Evolutionary conservation across 495 filamentous ascomycete genomes (phyloP).

Genomic region (Staphylotrichum tortipilum): DNA sequence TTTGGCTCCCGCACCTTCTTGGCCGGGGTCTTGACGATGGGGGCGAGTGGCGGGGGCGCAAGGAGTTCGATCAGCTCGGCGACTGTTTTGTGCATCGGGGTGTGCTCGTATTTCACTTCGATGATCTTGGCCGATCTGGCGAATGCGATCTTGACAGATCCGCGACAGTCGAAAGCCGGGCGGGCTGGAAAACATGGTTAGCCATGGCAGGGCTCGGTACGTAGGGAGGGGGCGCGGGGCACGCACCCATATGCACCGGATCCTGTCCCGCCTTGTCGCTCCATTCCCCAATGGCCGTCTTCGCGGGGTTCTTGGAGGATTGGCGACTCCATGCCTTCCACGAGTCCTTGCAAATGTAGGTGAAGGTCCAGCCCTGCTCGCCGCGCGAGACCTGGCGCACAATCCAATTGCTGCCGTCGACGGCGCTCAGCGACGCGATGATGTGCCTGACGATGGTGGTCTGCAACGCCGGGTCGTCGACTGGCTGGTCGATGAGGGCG

Average conservation of each 20-base stretch:
- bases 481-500: constrained; percentile 33
- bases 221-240: too few species aligned
- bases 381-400: constrained; percentile 31
- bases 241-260: constrained; percentile 31
- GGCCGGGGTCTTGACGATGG: constrained; percentile 8
- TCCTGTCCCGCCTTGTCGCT: constrained; percentile 33
- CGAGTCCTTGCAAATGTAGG: constrained; percentile 42
- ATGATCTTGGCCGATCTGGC: constrained; percentile 29
- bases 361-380: constrained; percentile 40
- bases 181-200: constrained; percentile 29
- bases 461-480: constrained; percentile 36
- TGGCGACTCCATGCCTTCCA: constrained; percentile 38
- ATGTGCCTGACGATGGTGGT: constrained; percentile 34
- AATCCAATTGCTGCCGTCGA: constrained; percentile 37
- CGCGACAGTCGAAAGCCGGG: constrained; percentile 44
- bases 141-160: constrained; percentile 36
- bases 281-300: constrained; percentile 32
- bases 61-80: constrained; percentile 32
- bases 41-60: constrained; percentile 21
- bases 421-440: constrained; percentile 24
- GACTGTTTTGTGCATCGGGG: constrained; percentile 40
- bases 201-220: background rate
- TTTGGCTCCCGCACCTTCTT: constrained; percentile 41
- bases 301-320: constrained; percentile 27
- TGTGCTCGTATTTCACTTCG: constrained; percentile 40